Conservation (phyloP, 441 rosid genomes). For the Metrosideros polymorpha region DNA sequence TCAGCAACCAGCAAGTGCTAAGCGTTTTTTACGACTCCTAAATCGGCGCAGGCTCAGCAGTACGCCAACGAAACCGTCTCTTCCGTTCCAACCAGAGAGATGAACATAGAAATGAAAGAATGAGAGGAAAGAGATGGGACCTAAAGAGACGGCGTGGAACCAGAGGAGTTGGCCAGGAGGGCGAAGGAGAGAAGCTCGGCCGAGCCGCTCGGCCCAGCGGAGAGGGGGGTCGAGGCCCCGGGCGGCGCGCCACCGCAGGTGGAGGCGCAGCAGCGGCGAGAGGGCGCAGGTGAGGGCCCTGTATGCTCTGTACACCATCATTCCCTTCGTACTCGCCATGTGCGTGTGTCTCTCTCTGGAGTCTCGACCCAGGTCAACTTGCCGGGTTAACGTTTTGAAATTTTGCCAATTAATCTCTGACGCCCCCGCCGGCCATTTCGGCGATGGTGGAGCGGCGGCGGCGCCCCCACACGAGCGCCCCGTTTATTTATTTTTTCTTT, state of each 20-base stretch:
- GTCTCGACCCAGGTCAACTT: no score
- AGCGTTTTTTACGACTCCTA: background rate
- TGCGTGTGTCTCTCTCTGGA: no score
- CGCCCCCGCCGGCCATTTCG: background rate
- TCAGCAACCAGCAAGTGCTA: background rate
- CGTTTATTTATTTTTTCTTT: no score
- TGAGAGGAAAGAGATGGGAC: conserved; percentile 11
- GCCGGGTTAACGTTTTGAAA: no score
- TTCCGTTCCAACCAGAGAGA: background rate
- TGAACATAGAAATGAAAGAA: background rate
- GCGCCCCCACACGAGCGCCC: background rate
- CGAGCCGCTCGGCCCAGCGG: conserved; percentile 85
- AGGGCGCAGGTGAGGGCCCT: conserved; percentile 47
- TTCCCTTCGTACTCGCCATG: conserved; percentile 32
- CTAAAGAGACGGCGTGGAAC: conserved; percentile 96
- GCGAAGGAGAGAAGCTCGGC: conserved; percentile 54
- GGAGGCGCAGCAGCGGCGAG: conserved; percentile 62
- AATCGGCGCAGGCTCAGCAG: background rate
- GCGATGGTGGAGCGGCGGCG: background rate
- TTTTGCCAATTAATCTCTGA: no score
- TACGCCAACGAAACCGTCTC: background rate
- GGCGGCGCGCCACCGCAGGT: conserved; percentile 60
- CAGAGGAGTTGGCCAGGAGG: conserved; percentile 73
- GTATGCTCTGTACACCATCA: conserved; percentile 48
- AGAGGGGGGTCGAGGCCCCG: conserved; percentile 60